Base-by-base conservation (phyloP, 106 monocot genomes). In the Triglochin maritima region DNA sequence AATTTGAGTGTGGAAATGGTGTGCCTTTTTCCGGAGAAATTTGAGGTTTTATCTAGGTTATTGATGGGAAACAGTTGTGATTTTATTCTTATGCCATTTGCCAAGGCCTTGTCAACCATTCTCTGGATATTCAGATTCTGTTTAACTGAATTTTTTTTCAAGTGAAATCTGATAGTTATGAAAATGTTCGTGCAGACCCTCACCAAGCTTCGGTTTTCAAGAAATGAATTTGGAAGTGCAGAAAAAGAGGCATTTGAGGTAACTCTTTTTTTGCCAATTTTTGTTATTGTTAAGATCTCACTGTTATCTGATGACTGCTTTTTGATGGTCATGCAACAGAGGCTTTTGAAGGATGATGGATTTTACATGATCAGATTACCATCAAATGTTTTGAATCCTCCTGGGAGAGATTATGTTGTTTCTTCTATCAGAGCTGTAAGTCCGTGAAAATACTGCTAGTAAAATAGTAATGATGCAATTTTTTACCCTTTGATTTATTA, bases 341-440 rank as follows among this genome's bases (percentile, higher is more conserved):
- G 78, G 76, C 74, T 91, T 44, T 82, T 96, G 74, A 62, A 82
- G 71, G 80, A 96, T 44, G 96, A 96, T 75, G 81, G 69, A 41
- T 91, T 79, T 57, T 91, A 91, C 65, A 88, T 73, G 11, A 88
- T 96, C 49, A 86, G 96, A 79, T 53, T 96, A 49, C 88, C 88
- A 42, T 85, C 91, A 60, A 88, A 96, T 82, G 80, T 91, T 11
- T 69, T 96, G 74, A 82, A 77, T 70, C 85, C 85, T 73, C 60
- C 83, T 67, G 88, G 88, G 58, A 84, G 76, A 63, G 82, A 83
- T 47, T 91, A 82, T 78, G 78, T 98, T 57, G 50, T 86, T 67
- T 88, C 96, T 42, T 91, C 96, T 17, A 74, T 98, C 59, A 91
- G 79, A 91, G 91, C 88, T 84, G 96, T 98, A 88, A 91, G 96